A percentile compares a stretch with the other conserved stretches of the same genome.
phyloP scores from a whole-genome alignment of 257 asterid genomes.

The Solanum arcanum region DNA sequence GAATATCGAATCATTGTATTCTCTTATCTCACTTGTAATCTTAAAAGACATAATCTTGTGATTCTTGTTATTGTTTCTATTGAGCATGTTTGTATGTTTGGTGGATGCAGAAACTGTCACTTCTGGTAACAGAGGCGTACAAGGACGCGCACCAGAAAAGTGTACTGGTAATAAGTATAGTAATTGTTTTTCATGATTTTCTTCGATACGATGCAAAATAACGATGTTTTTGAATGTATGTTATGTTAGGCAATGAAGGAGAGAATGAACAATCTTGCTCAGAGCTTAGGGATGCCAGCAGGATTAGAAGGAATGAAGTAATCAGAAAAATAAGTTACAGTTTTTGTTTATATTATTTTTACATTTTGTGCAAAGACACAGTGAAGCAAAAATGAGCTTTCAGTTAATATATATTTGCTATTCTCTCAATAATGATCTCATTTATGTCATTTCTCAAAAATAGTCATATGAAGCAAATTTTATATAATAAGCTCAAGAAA shows the following conservation, averaged over 20 bases:
- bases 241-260: slow-evolving; percentile 11
- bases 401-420: too few species aligned
- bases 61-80: neutral
- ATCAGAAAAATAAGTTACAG: neutral
- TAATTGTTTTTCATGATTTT: neutral
- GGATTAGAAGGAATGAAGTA: slow-evolving; percentile 12
- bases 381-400: neutral
- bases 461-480: too few species aligned
- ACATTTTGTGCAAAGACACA: neutral
- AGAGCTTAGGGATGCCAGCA: slow-evolving; percentile 21
- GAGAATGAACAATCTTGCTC: slow-evolving; percentile 20
- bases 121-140: slow-evolving; percentile 81
- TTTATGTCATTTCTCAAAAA: too few species aligned
- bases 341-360: neutral
- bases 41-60: neutral
- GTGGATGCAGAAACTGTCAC: slow-evolving; percentile 48
- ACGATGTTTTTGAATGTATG: neutral
- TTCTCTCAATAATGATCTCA: too few species aligned
- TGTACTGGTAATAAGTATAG: slow-evolving; percentile 25
- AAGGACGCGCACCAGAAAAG: slow-evolving; percentile 90
- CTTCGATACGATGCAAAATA: neutral
- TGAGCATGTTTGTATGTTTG: neutral
- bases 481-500: too few species aligned
- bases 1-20: neutral
- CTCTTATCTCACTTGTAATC: too few species aligned